phyloP scores from a whole-genome alignment of 345 rosid species.

The Populus davidiana region DNA sequence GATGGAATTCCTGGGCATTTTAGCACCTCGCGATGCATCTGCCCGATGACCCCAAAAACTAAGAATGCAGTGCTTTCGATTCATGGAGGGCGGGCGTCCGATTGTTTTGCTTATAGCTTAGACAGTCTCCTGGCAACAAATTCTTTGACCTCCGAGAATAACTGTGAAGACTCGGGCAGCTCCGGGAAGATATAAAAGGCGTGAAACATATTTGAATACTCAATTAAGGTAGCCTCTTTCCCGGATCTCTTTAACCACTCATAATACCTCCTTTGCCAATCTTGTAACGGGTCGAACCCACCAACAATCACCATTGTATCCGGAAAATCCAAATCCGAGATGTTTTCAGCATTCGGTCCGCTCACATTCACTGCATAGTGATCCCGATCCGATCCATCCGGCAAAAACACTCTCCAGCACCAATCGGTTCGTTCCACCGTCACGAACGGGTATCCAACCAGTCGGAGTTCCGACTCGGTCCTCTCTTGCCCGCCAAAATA shows the following conservation, averaged over 20 bases:
- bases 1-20: no score
- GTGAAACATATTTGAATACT: constrained; percentile 71
- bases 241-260: constrained; percentile 69
- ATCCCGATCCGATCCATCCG: constrained; percentile 18
- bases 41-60: no score
- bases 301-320: constrained; percentile 15
- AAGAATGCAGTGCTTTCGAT: no score
- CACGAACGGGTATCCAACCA: constrained; percentile 28
- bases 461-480: no score
- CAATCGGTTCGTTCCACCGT: constrained; percentile 29
- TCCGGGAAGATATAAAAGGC: constrained; percentile 84
- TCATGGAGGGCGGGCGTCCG: no score
- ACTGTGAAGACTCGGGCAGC: constrained; percentile 42
- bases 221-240: constrained; percentile 53
- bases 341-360: constrained; percentile 23
- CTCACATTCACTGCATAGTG: constrained; percentile 23
- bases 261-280: constrained; percentile 71
- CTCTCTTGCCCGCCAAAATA: constrained; percentile 73
- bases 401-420: constrained; percentile 21
- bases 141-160: constrained; percentile 49
- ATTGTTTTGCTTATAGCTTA: background rate
- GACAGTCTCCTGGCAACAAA: constrained; percentile 29
- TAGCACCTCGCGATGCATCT: no score
- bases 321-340: constrained; percentile 13
- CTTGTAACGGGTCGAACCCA: constrained; percentile 73